Percentiles rank a stretch among this genome's conserved stretches.
Evolutionary conservation across 2,329 filamentous ascomycete genomes (phyloP).

Genomic region (Aphanocladium album): DNA sequence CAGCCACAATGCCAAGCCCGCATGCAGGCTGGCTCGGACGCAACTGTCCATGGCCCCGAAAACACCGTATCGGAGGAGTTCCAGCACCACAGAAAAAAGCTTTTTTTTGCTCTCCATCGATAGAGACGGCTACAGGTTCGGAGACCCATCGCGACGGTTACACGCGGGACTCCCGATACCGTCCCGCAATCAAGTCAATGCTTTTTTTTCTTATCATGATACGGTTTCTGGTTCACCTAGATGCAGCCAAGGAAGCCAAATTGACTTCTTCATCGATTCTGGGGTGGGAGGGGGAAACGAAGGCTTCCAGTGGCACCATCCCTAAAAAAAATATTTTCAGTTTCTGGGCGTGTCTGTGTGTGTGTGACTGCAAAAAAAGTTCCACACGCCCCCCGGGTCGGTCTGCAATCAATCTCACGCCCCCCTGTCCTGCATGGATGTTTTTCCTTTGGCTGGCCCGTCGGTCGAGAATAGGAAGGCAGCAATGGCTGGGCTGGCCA

Average conservation of each 20-base stretch:
- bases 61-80: constrained; percentile 10
- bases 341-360: neutral
- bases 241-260: neutral
- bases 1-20: neutral
- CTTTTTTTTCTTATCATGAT: neutral
- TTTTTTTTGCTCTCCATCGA: neutral
- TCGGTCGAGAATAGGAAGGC: neutral
- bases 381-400: neutral
- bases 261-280: neutral
- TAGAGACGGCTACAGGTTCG: neutral
- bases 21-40: neutral
- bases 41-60: neutral
- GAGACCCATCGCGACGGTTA: constrained; percentile 12
- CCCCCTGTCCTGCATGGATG: neutral
- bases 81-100: constrained; percentile 2
- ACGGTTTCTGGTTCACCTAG: neutral
- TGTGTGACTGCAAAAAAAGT: neutral
- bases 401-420: constrained; percentile 1
- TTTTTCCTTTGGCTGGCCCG: neutral
- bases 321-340: neutral
- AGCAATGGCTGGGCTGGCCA: neutral
- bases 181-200: neutral
- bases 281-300: neutral
- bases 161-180: constrained; percentile 1
- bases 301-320: neutral